Evolutionary conservation across 169 alveolate species (phyloP), one percentile per base, ranked within the genome.

Genomic region (Cryptosporidium canis): DNA sequence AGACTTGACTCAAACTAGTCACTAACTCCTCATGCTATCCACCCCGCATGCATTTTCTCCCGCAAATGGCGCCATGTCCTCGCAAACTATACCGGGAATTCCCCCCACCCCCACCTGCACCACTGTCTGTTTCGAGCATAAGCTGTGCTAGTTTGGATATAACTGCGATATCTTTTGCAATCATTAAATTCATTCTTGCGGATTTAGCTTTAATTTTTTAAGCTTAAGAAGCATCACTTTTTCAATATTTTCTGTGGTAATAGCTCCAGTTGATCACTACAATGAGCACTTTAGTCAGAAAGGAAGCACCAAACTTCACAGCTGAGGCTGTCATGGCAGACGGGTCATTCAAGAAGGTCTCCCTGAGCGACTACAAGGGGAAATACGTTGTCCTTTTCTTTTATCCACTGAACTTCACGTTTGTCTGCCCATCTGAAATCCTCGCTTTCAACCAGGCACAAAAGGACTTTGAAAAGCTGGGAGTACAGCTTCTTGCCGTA

Each of bases 341-440:
- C 77, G 97, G 96, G 56, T 93, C 96, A 51, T 96, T 98, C 93
- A 94, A 96, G 83, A 95, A 92, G 66, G 91, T 98, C 12, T 91
- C 95, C 53, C 93, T 98, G 83, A 37, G 94, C 21, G 98, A 97
- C 87, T 98, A 94, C 95, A 92, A 92, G 71, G 99, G 99, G 90
- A 95, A 96, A 93, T 97, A 98, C 92, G 98, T 97, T 3, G 96
- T 98, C 45, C 93, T 98, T 35, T 98, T 98, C 96, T 98, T 98
- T 95, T 98, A 98, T 93, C 99, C 99, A 27, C 92, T 98, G 83
- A 99, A 98, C 92, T 98, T 98, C 93, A 98, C 99, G 44, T 98
- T 98, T 83, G 99, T 98, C 29, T 98, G 99, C 93, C 99, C 99
- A 35, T 97, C 99, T 41, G 99, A 98, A 93, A 98, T 98, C 67